These are phyloP conservation scores for Suillus subaureus DNA, from an alignment of 768 basidiomycete species.

Conservation along the genomic window DNA sequence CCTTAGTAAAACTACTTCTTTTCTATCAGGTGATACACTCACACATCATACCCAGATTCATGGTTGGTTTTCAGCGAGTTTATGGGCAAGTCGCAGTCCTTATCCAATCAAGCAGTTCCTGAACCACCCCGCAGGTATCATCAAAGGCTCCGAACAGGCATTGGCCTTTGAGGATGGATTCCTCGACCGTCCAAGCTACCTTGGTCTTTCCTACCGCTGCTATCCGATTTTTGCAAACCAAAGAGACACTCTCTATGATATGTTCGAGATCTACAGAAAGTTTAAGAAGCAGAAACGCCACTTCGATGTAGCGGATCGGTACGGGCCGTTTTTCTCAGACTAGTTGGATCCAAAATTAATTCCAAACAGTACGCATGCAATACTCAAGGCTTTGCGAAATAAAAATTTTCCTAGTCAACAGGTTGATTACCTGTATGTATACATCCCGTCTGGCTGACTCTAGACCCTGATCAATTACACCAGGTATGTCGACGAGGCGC, in stretches of 20 bases:
- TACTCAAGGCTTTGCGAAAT: constrained; percentile 39
- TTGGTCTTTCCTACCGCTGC: constrained; percentile 48
- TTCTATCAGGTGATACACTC: neutral
- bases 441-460: neutral
- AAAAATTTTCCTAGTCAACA: constrained; percentile 34
- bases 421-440: constrained; percentile 58
- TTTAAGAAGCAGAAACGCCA: constrained; percentile 45
- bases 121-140: constrained; percentile 44
- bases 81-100: constrained; percentile 47
- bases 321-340: neutral
- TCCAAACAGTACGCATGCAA: constrained; percentile 47
- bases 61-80: constrained; percentile 65
- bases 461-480: constrained; percentile 7
- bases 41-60: constrained; percentile 46
- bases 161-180: constrained; percentile 36
- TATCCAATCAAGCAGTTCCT: neutral
- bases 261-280: constrained; percentile 57
- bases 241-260: constrained; percentile 49
- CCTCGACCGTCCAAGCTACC: constrained; percentile 49
- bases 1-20: constrained; percentile 43
- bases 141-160: constrained; percentile 65
- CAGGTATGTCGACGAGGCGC: constrained; percentile 75
- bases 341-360: neutral
- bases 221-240: constrained; percentile 58
- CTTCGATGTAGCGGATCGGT: constrained; percentile 65